Conservation (phyloP, 2,329 filamentous ascomycete genomes). For the Pseudocercospora eumusae region DNA sequence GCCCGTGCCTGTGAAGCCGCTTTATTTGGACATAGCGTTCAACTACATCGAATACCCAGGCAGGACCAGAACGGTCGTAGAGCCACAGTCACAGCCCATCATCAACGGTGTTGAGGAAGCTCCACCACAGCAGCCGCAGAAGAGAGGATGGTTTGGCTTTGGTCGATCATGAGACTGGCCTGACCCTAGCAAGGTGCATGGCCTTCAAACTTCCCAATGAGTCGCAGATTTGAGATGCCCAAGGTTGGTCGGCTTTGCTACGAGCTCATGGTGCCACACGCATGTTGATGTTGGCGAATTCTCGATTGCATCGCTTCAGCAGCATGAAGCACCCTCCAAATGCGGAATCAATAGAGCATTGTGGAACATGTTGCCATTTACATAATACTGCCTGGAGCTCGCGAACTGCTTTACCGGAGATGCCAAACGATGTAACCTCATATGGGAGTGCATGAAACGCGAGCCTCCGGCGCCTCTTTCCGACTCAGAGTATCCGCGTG, state of each 20-base stretch:
- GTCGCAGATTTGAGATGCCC: too few relatives aligned
- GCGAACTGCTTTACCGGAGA: not conserved
- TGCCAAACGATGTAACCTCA: not conserved
- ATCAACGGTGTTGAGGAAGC: conserved; percentile 30
- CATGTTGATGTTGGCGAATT: not conserved
- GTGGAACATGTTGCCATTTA: not conserved
- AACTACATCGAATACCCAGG: conserved; percentile 94
- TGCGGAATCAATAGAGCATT: not conserved
- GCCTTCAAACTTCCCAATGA: not conserved
- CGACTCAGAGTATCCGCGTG: not conserved
- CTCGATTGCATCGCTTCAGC: not conserved
- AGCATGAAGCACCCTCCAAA: not conserved
- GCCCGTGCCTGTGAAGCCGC: conserved; percentile 84
- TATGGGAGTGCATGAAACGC: not conserved
- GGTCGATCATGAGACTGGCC: conserved; percentile 40
- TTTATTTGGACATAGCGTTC: conserved; percentile 96
- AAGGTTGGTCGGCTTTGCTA: too few relatives aligned
- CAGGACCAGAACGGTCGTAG: conserved; percentile 43
- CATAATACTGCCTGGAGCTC: not conserved
- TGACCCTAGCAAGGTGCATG: not conserved
- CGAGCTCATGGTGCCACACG: too few relatives aligned
- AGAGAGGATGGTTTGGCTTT: conserved; percentile 56
- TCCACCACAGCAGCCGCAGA: conserved; percentile 44
- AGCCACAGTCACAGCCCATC: conserved; percentile 31
- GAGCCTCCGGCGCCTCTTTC: not conserved